Evolutionary conservation across 2,329 filamentous ascomycete genomes (phyloP).

Genomic region (Fusarium newnesense): DNA sequence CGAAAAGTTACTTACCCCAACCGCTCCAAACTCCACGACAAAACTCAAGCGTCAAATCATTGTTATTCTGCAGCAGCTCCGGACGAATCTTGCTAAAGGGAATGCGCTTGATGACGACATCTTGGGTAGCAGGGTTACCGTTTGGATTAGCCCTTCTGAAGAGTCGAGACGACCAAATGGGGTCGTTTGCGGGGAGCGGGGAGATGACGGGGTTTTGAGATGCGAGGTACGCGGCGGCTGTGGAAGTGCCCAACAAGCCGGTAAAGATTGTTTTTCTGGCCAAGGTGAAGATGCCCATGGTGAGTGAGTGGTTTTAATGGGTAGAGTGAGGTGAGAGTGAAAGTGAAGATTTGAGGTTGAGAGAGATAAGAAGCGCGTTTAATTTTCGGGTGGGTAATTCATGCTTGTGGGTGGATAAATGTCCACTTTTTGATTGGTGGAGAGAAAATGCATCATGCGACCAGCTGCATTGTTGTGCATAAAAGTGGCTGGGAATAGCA

Average conservation of each 20-base stretch:
- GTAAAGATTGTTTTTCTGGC: slow-evolving; percentile 58
- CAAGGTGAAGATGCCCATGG: slow-evolving; percentile 66
- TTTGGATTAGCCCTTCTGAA: slow-evolving; percentile 71
- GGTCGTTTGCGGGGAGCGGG: slow-evolving; percentile 67
- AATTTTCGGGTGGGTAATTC: slow-evolving; percentile 8
- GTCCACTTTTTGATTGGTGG: not conserved
- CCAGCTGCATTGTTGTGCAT: slow-evolving; percentile 1
- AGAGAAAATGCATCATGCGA: not conserved
- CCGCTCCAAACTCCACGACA: slow-evolving; percentile 75
- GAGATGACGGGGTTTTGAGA: slow-evolving; percentile 66
- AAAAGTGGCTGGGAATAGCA: slow-evolving; percentile 5
- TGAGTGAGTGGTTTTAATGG: not conserved
- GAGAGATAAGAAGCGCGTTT: slow-evolving; percentile 30
- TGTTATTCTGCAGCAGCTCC: slow-evolving; percentile 69
- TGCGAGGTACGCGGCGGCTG: slow-evolving; percentile 59
- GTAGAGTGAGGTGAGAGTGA: not conserved
- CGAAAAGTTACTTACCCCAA: slow-evolving; percentile 58
- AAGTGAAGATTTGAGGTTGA: not conserved
- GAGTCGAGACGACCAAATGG: slow-evolving; percentile 66
- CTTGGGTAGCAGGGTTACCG: slow-evolving; percentile 70
- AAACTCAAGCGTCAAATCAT: slow-evolving; percentile 69
- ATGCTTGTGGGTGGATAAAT: slow-evolving; percentile 18
- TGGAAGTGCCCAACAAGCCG: slow-evolving; percentile 60
- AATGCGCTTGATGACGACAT: slow-evolving; percentile 71
- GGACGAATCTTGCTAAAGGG: slow-evolving; percentile 72